phyloP scores from a whole-genome alignment of 768 basidiomycete species.

The Dioszegia crocea region DNA sequence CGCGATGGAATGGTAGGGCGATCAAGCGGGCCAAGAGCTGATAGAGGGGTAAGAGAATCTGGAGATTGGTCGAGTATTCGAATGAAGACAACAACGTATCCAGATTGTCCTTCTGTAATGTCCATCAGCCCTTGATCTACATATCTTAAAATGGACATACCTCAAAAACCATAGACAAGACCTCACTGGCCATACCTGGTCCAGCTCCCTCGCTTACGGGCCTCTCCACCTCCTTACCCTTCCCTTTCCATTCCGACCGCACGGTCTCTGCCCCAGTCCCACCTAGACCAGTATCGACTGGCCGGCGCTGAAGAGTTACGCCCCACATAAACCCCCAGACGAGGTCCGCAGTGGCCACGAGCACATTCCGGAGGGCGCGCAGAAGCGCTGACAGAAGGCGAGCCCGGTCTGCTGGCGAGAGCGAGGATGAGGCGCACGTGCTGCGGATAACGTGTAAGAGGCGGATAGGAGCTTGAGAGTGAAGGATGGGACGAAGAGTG shows the following conservation, averaged over 20 bases:
- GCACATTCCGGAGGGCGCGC: conserved; percentile 41
- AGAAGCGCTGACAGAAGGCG: conserved; percentile 35
- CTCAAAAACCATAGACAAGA: conserved; percentile 27
- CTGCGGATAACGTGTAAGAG: conserved; percentile 21
- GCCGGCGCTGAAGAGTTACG: conserved; percentile 32
- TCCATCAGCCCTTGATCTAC: not conserved
- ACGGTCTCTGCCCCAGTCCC: not conserved
- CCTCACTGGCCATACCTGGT: conserved; percentile 9
- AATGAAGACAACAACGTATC: conserved; percentile 32
- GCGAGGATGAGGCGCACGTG: not conserved
- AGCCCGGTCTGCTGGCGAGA: not conserved
- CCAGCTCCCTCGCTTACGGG: not conserved
- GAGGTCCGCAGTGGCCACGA: conserved; percentile 41
- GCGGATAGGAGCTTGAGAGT: conserved; percentile 17
- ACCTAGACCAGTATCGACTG: conserved; percentile 22
- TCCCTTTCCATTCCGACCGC: not conserved
- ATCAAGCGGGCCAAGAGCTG: conserved; percentile 43
- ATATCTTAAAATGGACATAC: conserved; percentile 14
- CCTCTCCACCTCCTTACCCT: conserved; percentile 15
- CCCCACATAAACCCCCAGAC: conserved; percentile 48
- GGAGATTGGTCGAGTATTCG: conserved; percentile 19
- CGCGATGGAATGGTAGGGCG: conserved; percentile 39
- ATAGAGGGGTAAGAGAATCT: conserved; percentile 41
- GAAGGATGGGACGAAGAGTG: conserved; percentile 28
- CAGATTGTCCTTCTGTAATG: conserved; percentile 18